Evolutionary conservation across 306 rosid genomes (phyloP).

Genomic region (Pueraria montana): DNA sequence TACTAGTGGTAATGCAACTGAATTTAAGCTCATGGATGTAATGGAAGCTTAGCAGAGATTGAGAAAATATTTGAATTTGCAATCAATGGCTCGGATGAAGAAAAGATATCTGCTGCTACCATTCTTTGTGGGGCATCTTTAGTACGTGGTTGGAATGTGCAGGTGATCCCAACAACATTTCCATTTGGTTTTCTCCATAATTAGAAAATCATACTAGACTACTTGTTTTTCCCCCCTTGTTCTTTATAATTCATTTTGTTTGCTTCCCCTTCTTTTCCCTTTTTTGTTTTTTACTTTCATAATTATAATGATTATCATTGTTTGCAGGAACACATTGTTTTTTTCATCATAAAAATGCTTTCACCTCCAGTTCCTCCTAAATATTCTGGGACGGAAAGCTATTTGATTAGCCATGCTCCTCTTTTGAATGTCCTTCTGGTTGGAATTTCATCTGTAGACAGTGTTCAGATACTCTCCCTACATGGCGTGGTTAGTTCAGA

Average conservation of each 20-base stretch:
- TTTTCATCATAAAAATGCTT: conserved; percentile 77
- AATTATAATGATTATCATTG: conserved; percentile 28
- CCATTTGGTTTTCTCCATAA: conserved; percentile 23
- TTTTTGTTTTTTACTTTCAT: conserved; percentile 13
- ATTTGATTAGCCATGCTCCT: conserved; percentile 82
- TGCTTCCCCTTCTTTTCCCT: conserved; percentile 5
- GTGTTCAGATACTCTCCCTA: conserved; percentile 90
- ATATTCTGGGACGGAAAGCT: conserved; percentile 71
- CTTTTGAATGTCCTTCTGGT: conserved; percentile 82
- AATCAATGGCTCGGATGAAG: conserved; percentile 83
- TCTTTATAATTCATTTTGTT: conserved; percentile 14
- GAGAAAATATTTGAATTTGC: conserved; percentile 88
- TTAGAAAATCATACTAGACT: conserved; percentile 24
- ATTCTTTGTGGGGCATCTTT: conserved; percentile 96
- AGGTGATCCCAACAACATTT: conserved; percentile 61
- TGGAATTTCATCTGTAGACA: conserved; percentile 91
- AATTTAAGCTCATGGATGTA: conserved; percentile 92
- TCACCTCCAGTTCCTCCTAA: conserved; percentile 82
- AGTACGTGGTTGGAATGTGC: conserved; percentile 96
- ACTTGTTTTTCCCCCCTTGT: neutral
- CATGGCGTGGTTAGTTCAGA: conserved; percentile 86
- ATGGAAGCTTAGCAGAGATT: conserved; percentile 98
- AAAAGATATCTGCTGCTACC: conserved; percentile 92
- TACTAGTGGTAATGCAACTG: conserved; percentile 80
- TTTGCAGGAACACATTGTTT: conserved; percentile 88